Evolutionary conservation across 805 yeast species (phyloP).

Genomic region (Candida verbasci): DNA sequence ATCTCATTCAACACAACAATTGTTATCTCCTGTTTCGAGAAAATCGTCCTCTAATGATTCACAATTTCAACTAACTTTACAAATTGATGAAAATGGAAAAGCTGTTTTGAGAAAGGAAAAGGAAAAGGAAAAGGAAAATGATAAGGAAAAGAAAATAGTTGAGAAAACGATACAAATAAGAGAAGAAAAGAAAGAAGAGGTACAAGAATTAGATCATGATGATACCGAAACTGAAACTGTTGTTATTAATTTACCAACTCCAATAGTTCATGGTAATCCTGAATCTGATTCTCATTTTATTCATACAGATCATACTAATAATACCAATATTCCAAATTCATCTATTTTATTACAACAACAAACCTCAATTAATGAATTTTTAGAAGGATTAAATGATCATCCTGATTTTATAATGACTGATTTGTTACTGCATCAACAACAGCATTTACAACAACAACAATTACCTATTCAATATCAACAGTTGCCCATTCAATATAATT

Average conservation of each 20-base stretch:
- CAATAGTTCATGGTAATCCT: not conserved
- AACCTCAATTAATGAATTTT: not conserved
- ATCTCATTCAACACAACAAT: conserved; percentile 16
- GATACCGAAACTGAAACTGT: not conserved
- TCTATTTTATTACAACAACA: conserved; percentile 1
- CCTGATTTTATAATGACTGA: not conserved
- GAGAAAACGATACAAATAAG: too few relatives aligned
- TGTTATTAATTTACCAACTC: not conserved
- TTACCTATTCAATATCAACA: conserved; percentile 5
- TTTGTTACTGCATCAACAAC: not conserved
- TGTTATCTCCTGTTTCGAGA: conserved; percentile 9
- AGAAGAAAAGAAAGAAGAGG: not conserved
- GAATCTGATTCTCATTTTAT: not conserved
- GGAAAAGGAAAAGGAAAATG: conserved; percentile 7
- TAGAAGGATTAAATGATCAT: not conserved
- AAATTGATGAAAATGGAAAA: conserved; percentile 38
- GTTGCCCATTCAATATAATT: not conserved
- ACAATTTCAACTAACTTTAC: conserved; percentile 28
- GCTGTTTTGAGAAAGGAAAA: conserved; percentile 30
- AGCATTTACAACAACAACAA: conserved; percentile 6
- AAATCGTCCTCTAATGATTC: conserved; percentile 10
- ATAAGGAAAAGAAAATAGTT: too few relatives aligned
- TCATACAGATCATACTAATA: not conserved
- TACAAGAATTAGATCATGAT: not conserved
- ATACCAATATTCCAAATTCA: not conserved